Percentiles rank a stretch among this genome's conserved stretches.
phyloP scores from a whole-genome alignment of 805 yeast species.

The Wickerhamomyces ciferrii region DNA sequence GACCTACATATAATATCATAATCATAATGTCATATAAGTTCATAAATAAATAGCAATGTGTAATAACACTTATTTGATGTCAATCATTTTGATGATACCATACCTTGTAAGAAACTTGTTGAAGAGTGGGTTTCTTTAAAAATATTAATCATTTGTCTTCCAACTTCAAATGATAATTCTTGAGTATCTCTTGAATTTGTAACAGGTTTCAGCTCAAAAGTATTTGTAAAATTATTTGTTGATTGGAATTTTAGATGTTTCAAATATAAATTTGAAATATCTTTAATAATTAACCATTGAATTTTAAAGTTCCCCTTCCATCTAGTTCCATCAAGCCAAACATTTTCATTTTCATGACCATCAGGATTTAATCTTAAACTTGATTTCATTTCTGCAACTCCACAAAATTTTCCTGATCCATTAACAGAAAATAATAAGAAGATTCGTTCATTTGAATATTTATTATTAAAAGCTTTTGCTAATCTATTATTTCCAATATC shows the following conservation, averaged over 20 bases:
- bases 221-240: conserved; percentile 18
- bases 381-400: conserved; percentile 48
- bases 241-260: conserved; percentile 35
- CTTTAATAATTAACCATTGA: conserved; percentile 46
- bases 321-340: conserved; percentile 41
- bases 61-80: no score
- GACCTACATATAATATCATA: no score
- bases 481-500: conserved; percentile 50
- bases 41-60: no score
- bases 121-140: conserved; percentile 23
- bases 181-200: conserved; percentile 61
- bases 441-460: conserved; percentile 24
- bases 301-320: conserved; percentile 52
- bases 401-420: conserved; percentile 52
- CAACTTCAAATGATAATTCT: conserved; percentile 45
- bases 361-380: conserved; percentile 22
- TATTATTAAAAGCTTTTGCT: conserved; percentile 32
- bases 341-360: conserved; percentile 26
- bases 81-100: background rate
- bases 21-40: no score
- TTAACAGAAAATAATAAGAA: conserved; percentile 55
- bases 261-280: conserved; percentile 43
- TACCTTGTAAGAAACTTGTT: conserved; percentile 13
- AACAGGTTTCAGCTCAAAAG: conserved; percentile 43
- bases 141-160: conserved; percentile 39